Evolutionary conservation across 176 grass and related monocot genomes (phyloP).

Genomic region (Triticum monococcum): DNA sequence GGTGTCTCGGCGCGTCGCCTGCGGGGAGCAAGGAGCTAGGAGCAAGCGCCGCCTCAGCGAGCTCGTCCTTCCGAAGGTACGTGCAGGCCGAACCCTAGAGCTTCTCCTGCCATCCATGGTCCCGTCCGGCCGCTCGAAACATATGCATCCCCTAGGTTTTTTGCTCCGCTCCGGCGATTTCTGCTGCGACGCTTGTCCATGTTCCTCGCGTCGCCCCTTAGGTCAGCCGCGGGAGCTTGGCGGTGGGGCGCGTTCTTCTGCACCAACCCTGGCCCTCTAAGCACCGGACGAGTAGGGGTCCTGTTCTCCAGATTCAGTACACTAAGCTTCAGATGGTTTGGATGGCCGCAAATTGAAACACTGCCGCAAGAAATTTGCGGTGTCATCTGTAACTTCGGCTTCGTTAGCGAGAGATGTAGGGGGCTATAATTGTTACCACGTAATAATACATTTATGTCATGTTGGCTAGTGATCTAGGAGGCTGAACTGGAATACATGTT

Average conservation of each 20-base stretch:
- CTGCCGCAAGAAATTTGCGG: neutral
- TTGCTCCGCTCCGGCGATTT: neutral
- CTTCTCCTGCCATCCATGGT: neutral
- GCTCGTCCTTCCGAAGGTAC: conserved; percentile 5
- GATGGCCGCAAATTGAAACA: neutral
- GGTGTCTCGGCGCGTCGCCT: neutral
- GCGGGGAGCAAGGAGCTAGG: neutral
- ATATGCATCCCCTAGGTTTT: neutral
- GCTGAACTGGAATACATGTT: neutral
- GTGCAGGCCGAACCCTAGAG: neutral
- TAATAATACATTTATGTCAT: neutral
- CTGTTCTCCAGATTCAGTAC: neutral
- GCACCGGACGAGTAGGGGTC: neutral
- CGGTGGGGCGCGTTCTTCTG: neutral
- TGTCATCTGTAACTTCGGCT: neutral
- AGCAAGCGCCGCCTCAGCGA: neutral
- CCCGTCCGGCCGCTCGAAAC: neutral
- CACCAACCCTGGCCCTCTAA: neutral
- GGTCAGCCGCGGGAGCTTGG: neutral
- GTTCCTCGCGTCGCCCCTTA: neutral
- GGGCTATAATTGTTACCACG: neutral
- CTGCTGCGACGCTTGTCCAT: neutral
- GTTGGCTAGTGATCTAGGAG: neutral
- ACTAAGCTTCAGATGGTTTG: neutral
- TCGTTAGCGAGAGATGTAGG: neutral